Conservation (phyloP, 2,329 filamentous ascomycete genomes). For the Emmonsiellopsis sp. region DNA sequence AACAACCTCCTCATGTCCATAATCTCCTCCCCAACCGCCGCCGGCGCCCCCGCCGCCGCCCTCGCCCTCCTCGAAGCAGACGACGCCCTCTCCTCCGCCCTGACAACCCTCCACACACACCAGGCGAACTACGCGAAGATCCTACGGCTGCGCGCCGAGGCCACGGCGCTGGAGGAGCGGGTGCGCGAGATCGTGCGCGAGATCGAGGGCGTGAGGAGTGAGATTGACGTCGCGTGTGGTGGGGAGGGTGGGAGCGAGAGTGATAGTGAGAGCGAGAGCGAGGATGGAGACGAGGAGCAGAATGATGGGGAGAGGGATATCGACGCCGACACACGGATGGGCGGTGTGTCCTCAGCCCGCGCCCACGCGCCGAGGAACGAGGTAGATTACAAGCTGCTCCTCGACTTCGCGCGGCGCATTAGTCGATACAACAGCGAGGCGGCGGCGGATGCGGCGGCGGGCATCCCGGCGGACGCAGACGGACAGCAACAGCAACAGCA, state of each 20-base stretch:
- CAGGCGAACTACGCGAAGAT: conserved; percentile 36
- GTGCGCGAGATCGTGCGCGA: conserved; percentile 33
- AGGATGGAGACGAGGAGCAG: conserved; percentile 6
- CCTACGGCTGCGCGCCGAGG: conserved; percentile 31
- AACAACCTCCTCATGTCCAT: conserved; percentile 32
- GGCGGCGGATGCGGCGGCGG: conserved; percentile 31
- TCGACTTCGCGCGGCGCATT: conserved; percentile 37
- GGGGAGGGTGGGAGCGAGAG: conserved; percentile 13
- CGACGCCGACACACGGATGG: conserved; percentile 5
- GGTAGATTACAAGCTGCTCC: conserved; percentile 34
- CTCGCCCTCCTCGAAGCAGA: conserved; percentile 32
- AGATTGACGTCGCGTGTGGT: conserved; percentile 25
- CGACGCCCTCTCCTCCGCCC: conserved; percentile 30
- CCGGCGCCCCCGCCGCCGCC: conserved; percentile 32
- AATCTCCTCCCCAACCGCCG: conserved; percentile 34
- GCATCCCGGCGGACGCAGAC: conserved; percentile 9
- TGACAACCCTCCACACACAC: conserved; percentile 33
- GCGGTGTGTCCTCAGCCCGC: not conserved
- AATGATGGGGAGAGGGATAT: conserved; percentile 10
- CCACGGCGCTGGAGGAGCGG: conserved; percentile 28
- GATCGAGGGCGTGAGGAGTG: conserved; percentile 30
- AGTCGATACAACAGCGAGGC: conserved; percentile 39
- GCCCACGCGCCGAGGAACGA: conserved; percentile 17
- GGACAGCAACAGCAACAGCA: not conserved
- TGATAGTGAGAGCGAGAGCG: conserved; percentile 12